Evolutionary conservation across 129 eudicot species (phyloP), one percentile per base, ranked within the genome.

Genomic region (Lactuca saligna): DNA sequence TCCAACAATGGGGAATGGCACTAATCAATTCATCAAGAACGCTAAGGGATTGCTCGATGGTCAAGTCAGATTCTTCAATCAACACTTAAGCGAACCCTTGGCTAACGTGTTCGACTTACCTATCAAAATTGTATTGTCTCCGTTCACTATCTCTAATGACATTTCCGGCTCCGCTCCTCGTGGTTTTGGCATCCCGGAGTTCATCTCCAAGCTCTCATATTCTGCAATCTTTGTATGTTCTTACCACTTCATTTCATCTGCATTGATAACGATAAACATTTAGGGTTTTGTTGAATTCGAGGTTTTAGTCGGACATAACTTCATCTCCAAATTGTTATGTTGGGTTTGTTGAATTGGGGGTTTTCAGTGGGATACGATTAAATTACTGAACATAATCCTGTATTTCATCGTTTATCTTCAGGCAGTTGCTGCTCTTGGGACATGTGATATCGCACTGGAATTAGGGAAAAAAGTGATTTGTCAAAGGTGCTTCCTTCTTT

Each of bases 151-250:
- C 68, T 76, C 82, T 17, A 78, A 35, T 68, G 77, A 80, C 75
- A 63, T 92, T 41, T 84, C 91, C 31, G 95, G 91, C 75, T 86
- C 98, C 8, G 98, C 96, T 58, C 95, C 90, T 7, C 96, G 98
- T 71, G 98, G 96, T 33, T 92, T 86, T 54, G 96, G 98, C 74
- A 70, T 92, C 65, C 98, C 98, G 0, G 86, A 89, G 51, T 75
- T 92, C 82, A 82, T 92, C 75, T 92, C 98, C 55, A 86, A 86
- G 76, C 76, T 83, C 58, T 88, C 98, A 1, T 85, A 76, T 69
- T 75, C 91, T 17, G 80, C 96, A 41, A 77, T 92, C 61, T 82
- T 89, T n/a, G 98, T 92, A 85, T 57, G 88, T 55, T 48, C 25
- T 38, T 41, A 4, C 39, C 25, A 6, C 17, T 72, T 78, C 38